These are phyloP conservation scores for Globisporangium nagaii DNA, from an alignment of 352 stramenopile genomes.

Conservation along the genomic window DNA sequence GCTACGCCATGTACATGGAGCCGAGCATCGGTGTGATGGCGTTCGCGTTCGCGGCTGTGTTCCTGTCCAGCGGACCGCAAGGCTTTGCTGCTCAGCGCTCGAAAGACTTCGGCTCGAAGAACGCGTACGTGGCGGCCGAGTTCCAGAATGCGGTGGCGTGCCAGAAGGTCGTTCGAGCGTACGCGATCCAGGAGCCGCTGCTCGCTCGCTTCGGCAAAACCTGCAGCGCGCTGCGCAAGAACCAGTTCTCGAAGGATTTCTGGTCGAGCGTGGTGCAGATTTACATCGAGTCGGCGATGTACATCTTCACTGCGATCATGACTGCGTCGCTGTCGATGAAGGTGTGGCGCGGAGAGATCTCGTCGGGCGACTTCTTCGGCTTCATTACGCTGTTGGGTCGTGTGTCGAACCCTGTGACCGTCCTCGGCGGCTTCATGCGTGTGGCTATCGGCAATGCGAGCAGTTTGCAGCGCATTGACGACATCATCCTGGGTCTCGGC, in stretches of 20 bases:
- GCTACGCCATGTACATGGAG: slow-evolving; percentile 83
- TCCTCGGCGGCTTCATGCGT: slow-evolving; percentile 85
- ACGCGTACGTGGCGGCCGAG: slow-evolving; percentile 82
- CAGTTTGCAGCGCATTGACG: slow-evolving; percentile 82
- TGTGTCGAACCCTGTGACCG: slow-evolving; percentile 78
- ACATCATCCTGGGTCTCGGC: slow-evolving; percentile 72
- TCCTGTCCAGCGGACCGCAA: slow-evolving; percentile 79
- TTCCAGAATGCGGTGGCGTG: slow-evolving; percentile 85
- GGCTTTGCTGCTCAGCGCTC: slow-evolving; percentile 76
- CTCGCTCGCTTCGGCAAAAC: slow-evolving; percentile 69
- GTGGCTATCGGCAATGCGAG: slow-evolving; percentile 84
- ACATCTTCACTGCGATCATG: slow-evolving; percentile 87
- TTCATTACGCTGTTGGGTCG: slow-evolving; percentile 76
- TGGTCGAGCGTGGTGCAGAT: slow-evolving; percentile 89
- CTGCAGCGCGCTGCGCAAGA: slow-evolving; percentile 56
- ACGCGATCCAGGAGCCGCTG: slow-evolving; percentile 78
- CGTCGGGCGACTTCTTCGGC: slow-evolving; percentile 77
- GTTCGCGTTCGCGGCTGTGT: slow-evolving; percentile 74
- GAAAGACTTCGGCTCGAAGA: slow-evolving; percentile 84
- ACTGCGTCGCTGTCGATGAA: slow-evolving; percentile 82
- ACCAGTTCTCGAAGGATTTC: slow-evolving; percentile 87
- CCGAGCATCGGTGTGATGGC: slow-evolving; percentile 76
- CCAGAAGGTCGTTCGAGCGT: slow-evolving; percentile 85
- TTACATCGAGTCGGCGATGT: slow-evolving; percentile 88
- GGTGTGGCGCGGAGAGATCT: slow-evolving; percentile 67